phyloP scores from a whole-genome alignment of 176 grass and related monocot species.

The Tillandsia leiboldiana region DNA sequence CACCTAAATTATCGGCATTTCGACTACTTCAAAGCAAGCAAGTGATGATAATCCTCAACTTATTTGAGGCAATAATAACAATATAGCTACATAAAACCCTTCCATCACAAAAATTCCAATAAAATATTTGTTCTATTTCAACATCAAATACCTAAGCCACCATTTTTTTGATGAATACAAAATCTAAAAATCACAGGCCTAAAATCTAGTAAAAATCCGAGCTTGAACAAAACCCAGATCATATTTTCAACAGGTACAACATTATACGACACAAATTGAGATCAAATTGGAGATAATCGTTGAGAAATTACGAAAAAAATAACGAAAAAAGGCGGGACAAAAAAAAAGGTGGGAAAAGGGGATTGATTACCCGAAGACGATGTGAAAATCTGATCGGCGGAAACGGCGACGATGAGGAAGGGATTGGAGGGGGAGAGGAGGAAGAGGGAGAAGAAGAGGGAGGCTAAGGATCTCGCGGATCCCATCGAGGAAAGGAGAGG shows the following conservation, averaged over 20 bases:
- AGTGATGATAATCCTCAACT: too few species aligned
- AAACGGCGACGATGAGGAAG: background rate
- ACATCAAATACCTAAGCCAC: background rate
- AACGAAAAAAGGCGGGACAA: background rate
- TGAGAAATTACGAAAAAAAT: background rate
- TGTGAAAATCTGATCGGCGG: slow-evolving; percentile 43
- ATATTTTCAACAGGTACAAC: too few species aligned
- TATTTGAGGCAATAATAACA: background rate
- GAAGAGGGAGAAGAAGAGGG: slow-evolving; percentile 8
- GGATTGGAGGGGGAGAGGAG: background rate
- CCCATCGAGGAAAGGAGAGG: slow-evolving; percentile 26
- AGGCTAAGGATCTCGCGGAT: background rate
- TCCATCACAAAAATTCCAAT: background rate
- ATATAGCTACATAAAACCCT: background rate
- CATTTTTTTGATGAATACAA: too few species aligned
- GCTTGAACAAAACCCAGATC: too few species aligned
- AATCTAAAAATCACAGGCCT: too few species aligned
- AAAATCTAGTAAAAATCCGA: too few species aligned
- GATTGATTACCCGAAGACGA: slow-evolving; percentile 29
- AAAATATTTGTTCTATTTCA: background rate
- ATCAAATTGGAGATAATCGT: background rate
- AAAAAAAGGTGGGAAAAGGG: background rate
- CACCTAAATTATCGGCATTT: too few species aligned
- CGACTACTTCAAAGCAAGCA: too few species aligned
- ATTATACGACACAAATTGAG: too few species aligned